These are phyloP conservation scores for Neofusicoccum parvum DNA, from an alignment of 2,329 filamentous ascomycete genomes.

Conservation along the genomic window DNA sequence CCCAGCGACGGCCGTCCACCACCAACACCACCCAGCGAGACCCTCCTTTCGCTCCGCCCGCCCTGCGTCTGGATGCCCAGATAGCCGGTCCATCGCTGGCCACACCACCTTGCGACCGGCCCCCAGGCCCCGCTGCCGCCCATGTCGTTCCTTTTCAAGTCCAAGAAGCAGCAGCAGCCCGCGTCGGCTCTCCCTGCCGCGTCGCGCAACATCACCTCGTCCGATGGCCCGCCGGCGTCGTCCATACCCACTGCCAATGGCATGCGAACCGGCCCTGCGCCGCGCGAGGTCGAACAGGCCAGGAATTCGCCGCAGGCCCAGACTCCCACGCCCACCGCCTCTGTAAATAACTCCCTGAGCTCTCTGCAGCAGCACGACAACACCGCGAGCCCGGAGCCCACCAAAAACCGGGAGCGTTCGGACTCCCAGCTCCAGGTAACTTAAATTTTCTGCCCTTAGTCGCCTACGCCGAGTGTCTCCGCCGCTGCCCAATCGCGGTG, in stretches of 20 bases:
- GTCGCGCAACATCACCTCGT: slow-evolving; percentile 58
- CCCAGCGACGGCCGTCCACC: slow-evolving; percentile 8
- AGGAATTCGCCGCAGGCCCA: slow-evolving; percentile 41
- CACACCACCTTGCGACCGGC: slow-evolving; percentile 14
- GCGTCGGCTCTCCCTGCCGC: slow-evolving; percentile 53
- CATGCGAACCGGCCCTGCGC: slow-evolving; percentile 25
- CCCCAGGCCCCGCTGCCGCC: slow-evolving; percentile 10
- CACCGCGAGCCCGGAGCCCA: slow-evolving; percentile 67
- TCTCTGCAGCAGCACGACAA: slow-evolving; percentile 62
- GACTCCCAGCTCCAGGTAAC: slow-evolving; percentile 59
- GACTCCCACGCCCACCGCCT: slow-evolving; percentile 75
- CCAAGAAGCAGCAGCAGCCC: slow-evolving; percentile 42
- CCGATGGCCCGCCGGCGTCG: slow-evolving; percentile 52
- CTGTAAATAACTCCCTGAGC: slow-evolving; percentile 66
- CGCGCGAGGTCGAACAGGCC: slow-evolving; percentile 33
- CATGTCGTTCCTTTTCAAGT: slow-evolving; percentile 59
- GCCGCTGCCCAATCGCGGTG: slow-evolving; percentile 7
- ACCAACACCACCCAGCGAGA: not conserved
- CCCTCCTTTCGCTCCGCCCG: slow-evolving; percentile 17
- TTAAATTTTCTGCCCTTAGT: slow-evolving; percentile 22
- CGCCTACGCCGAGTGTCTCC: slow-evolving; percentile 5
- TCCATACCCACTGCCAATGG: slow-evolving; percentile 51
- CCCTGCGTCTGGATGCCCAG: slow-evolving; percentile 21
- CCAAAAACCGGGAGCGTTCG: slow-evolving; percentile 59
- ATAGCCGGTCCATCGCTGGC: slow-evolving; percentile 18